Base-by-base conservation (phyloP, 2,329 filamentous ascomycete species). In the Remersonia thermophila region DNA sequence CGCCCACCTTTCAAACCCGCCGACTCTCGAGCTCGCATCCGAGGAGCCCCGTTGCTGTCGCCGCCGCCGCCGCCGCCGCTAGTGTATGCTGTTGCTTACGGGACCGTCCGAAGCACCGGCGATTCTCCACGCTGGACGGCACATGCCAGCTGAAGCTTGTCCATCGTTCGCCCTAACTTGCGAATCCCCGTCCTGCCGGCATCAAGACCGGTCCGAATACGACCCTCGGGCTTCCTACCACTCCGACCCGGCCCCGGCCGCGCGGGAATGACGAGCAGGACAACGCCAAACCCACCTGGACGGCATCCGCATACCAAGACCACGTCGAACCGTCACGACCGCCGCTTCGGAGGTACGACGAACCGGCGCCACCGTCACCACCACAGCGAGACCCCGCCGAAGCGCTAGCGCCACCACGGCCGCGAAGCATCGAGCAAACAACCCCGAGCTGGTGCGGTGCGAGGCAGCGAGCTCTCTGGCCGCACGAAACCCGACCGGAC, bases 261-360 rank as follows among this genome's bases (percentile, higher is more conserved):
- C 36, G 32, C 35, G 34, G 42, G 31, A 43, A 41, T 43, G 43
- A 38, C 31, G 13, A 25, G 13, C 30, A 30, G 30, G 26, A n/a
- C 23, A 32, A 23, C 20, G 5, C 9, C 20, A 9, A 23, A 23
- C 20, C 20, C 5, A 23, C 20, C 20, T 9, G 20, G 9, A 23
- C 20, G 20, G 9, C 9, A 23, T 23, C 31, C 15, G 36, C 42
- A 25, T 9, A 32, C 29, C 20, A 10, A 32, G 6, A 23, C 30
- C 7, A 17, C 30, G 12, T 14, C 27, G 10, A 27, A 10, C 31
- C 8, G 2, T 20, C n/a, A 16, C 26, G 13, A 6, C 28, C 11
- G 9, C 20, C 5, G 9, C 20, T 23, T 9, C 9, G 9, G 20
- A 9, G 20, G 9, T 5, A 23, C 20, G 5, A 23, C 20, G 20